These are phyloP conservation scores for Saturnispora gosingensis DNA, from an alignment of 805 yeast species.

Conservation along the genomic window DNA sequence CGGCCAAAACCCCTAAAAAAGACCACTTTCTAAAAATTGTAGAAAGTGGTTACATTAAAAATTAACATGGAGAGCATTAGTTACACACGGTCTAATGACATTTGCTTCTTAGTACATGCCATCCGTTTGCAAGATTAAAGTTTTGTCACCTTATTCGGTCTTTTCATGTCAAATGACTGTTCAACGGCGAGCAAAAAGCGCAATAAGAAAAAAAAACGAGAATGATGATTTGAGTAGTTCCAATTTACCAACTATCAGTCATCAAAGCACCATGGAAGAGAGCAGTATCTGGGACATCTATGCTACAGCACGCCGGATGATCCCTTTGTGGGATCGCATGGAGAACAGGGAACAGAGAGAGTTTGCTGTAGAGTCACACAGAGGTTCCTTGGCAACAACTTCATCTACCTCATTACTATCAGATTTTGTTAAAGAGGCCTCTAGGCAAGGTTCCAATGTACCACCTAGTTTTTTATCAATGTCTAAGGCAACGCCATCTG, in stretches of 20 bases:
- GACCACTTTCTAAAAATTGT: background rate
- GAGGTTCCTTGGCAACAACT: background rate
- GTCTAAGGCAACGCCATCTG: background rate
- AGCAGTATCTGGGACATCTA: conserved; percentile 6
- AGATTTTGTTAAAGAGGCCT: background rate
- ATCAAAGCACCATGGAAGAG: conserved; percentile 2
- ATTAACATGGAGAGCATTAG: no score
- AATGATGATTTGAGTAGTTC: background rate
- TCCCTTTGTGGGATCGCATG: conserved; percentile 7
- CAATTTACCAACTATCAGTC: background rate
- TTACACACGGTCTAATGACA: background rate
- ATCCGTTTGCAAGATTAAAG: no score
- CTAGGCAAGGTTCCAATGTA: background rate
- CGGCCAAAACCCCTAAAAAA: background rate
- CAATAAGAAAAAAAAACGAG: background rate
- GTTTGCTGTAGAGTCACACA: background rate
- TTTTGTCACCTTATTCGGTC: background rate
- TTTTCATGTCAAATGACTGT: background rate
- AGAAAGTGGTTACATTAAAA: no score
- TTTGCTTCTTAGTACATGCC: background rate
- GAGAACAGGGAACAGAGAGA: conserved; percentile 4
- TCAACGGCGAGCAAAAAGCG: background rate
- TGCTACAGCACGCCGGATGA: conserved; percentile 3
- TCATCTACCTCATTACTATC: background rate
- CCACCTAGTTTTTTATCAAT: conserved; percentile 2